Evolutionary conservation across 352 stramenopile species (phyloP).

Genomic region (Globisporangium carolinianum): DNA sequence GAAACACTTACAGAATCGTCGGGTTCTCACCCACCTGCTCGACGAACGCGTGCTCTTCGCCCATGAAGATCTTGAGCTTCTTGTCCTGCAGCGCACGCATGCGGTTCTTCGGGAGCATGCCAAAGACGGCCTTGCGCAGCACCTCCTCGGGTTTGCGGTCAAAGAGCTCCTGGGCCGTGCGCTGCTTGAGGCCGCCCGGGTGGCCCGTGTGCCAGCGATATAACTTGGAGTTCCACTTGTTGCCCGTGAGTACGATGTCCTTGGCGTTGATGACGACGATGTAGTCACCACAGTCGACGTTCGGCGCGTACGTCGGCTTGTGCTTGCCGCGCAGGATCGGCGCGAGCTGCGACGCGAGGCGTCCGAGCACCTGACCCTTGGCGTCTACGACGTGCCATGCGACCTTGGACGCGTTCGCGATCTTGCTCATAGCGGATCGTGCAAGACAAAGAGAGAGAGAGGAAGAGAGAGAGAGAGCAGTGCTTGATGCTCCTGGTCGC

Average conservation of each 20-base stretch:
- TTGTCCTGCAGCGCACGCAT: slow-evolving; percentile 92
- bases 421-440: slow-evolving; percentile 60
- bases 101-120: slow-evolving; percentile 98
- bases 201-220: slow-evolving; percentile 98
- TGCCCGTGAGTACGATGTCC: slow-evolving; percentile 92
- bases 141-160: slow-evolving; percentile 94
- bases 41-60: slow-evolving; percentile 88
- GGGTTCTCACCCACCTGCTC: slow-evolving; percentile 84
- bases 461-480: neutral
- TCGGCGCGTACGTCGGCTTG: slow-evolving; percentile 97
- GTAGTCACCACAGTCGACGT: slow-evolving; percentile 97
- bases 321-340: slow-evolving; percentile 97
- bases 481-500: slow-evolving; percentile 1
- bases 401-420: slow-evolving; percentile 72
- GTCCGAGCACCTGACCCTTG: slow-evolving; percentile 93
- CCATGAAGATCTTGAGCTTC: slow-evolving; percentile 96
- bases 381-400: slow-evolving; percentile 97
- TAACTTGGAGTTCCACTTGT: slow-evolving; percentile 97
- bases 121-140: slow-evolving; percentile 93
- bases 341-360: slow-evolving; percentile 93
- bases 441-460: too few species aligned
- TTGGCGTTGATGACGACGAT: slow-evolving; percentile 97
- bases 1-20: slow-evolving; percentile 42
- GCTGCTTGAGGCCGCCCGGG: slow-evolving; percentile 94
- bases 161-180: slow-evolving; percentile 92